These are phyloP conservation scores for Cryptomeria japonica DNA, from an alignment of 75 land plant species.

Conservation along the genomic window DNA sequence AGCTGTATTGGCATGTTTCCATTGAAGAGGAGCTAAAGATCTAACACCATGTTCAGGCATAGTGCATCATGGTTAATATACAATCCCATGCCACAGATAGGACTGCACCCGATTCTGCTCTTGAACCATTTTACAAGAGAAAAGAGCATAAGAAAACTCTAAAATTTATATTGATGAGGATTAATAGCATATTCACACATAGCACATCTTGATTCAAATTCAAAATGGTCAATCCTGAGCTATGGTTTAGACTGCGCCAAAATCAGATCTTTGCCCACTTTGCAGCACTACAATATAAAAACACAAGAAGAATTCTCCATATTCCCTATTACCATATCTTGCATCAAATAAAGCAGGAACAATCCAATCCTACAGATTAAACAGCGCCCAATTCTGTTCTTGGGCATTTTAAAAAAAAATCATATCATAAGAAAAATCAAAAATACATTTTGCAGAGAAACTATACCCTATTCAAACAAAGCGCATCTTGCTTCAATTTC, in stretches of 20 bases:
- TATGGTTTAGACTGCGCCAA: not conserved
- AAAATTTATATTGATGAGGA: not conserved
- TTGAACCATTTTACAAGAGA: not conserved
- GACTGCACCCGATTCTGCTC: not conserved
- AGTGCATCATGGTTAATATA: not conserved
- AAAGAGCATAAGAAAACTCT: not conserved
- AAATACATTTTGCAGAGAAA: not conserved
- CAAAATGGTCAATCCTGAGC: not conserved
- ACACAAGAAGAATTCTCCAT: not conserved
- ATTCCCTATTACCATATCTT: not conserved
- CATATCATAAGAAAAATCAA: not conserved
- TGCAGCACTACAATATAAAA: not conserved
- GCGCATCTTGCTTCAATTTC: not conserved
- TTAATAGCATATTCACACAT: not conserved
- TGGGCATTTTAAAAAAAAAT: not conserved
- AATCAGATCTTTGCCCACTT: not conserved
- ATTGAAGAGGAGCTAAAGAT: not conserved
- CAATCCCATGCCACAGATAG: not conserved
- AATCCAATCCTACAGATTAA: not conserved
- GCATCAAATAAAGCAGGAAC: not conserved
- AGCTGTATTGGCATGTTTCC: not conserved
- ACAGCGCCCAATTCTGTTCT: not conserved
- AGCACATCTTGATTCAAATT: not conserved
- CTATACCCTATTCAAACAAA: not conserved
- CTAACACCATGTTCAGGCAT: slow-evolving; percentile 1